Base-by-base conservation (phyloP, 163 green algal genomes). In the Volvox carteri region DNA sequence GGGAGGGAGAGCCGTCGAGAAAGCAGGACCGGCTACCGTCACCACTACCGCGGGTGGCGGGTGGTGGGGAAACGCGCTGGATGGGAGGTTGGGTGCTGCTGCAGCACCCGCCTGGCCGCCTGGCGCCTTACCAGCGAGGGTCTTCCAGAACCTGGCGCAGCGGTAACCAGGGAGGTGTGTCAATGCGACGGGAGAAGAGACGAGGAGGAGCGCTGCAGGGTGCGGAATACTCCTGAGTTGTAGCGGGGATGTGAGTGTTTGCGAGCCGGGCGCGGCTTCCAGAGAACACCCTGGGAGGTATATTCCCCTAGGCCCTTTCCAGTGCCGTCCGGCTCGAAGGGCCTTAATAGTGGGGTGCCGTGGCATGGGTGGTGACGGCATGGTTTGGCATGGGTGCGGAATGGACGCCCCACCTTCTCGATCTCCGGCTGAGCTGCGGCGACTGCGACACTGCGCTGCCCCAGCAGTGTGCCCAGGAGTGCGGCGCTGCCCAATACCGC, bases 131-230 rank as follows among this genome's bases (percentile, higher is more conserved):
- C 73, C 73, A 93, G 18, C 30, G n/a, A 35, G 96, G 95, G 54
- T 97, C 93, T 1, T 95, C 79, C 33, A 99, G 87, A 35, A 98
- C 94, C 92, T 97, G 91, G 12, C 35, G 18, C n/a, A 25, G 5
- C 35, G 7, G 28, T 11, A 77, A 37, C 14, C 33, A 33, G 58
- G 6, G 6, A 19, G 25, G 11, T 6, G 58, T 7, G n/a, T 73
- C 62, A 41, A 14, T 19, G 23, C 46, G 33, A 33, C 35, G 18
- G 21, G 21, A 70, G 33, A 19, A 37, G 7, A 37, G 6, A 37
- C 25, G 21, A n/a, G 58, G 11, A 37, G 6, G 58, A 23, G 21
- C 9, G 44, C 23, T 58, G 25, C 30, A 25, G 65, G 65, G 42
- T 44, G 65, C 30, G 42, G 42, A 5, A 42, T 41, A 30, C 62